Base-by-base conservation (phyloP, 192 early-diverging fungal genomes). In the Backusella tuberculispora region DNA sequence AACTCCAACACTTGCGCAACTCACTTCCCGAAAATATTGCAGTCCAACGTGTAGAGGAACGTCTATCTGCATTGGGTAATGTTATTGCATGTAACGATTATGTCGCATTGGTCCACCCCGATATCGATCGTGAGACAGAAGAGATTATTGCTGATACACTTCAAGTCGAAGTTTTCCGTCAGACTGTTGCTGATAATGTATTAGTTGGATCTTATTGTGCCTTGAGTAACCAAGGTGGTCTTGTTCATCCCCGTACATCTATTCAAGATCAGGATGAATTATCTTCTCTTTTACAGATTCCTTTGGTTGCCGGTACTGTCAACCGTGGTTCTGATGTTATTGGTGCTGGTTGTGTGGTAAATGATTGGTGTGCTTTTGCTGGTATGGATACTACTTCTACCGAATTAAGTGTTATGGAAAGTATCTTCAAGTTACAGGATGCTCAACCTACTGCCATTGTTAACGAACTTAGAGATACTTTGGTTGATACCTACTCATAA, bases 81-180 rank as follows among this genome's bases (percentile, higher is more conserved):
- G 98, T 99, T 26, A 97, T 99, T 88, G 96, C 95, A 19, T 99
- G 98, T 85, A 99, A 99, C 80, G 98, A 99, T 81, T 98, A 99
- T 77, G 97, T 98, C 44, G 98, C 98, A 4, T 88, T 99, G 29
- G 95, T 99, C 19, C 98, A 99, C 78, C 98, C 98, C 26, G 98
- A 99, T 81, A 90, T 99, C 63, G 98, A 99, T 83, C 86, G 95
- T 67, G 98, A 99, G 79, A 99, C 98, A 9, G 97, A 99, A 79
- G 98, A 99, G 80, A 98, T 99, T 72, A 98, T 99, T 86, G 95
- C 95, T 53, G 98, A 99, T 83, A 94, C 94, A n/a, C 88, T 99
- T 29, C 90, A 93, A 67, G 98, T 99, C 41, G 98, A 99, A 79
- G 98, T 99, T 8, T 99, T 99, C 85, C 86, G 97, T 74, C 97